phyloP scores from a whole-genome alignment of 805 yeast genomes.

The Kurtzmaniella cleridarum region DNA sequence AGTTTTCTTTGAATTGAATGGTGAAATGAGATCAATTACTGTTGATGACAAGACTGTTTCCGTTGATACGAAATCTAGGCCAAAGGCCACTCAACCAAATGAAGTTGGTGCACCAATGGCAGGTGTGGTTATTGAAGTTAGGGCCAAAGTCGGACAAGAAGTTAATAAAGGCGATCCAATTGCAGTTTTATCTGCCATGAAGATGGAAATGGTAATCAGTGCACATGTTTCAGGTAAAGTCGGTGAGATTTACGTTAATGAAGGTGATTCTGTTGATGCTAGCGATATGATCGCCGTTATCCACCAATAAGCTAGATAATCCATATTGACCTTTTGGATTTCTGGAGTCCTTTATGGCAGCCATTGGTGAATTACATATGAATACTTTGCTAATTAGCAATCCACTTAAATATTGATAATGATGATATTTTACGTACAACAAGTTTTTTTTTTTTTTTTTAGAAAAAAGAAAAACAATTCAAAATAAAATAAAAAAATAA shows the following conservation, averaged over 20 bases:
- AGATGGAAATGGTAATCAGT: conserved; percentile 98
- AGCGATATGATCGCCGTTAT: conserved; percentile 65
- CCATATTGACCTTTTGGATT: too few relatives aligned
- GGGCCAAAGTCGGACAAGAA: conserved; percentile 79
- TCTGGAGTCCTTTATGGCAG: too few relatives aligned
- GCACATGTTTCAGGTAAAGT: conserved; percentile 87
- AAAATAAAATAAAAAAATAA: too few relatives aligned
- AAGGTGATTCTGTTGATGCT: conserved; percentile 95
- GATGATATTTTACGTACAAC: too few relatives aligned
- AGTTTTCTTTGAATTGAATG: conserved; percentile 95
- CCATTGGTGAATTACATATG: too few relatives aligned
- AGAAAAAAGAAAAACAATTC: too few relatives aligned
- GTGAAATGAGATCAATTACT: conserved; percentile 95
- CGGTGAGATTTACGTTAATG: conserved; percentile 69
- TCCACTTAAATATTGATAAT: too few relatives aligned
- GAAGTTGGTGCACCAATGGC: conserved; percentile 99
- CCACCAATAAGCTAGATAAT: conserved; percentile 13
- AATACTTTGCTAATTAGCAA: too few relatives aligned
- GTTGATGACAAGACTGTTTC: conserved; percentile 85
- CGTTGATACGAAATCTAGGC: conserved; percentile 78
- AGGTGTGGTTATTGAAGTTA: conserved; percentile 93
- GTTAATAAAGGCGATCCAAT: conserved; percentile 96
- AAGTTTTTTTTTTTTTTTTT: too few relatives aligned
- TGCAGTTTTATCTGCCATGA: conserved; percentile 95
- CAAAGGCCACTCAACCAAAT: conserved; percentile 88